Base-by-base conservation (phyloP, 371 early-diverging fungal genomes). In the Batkoa obscura region DNA sequence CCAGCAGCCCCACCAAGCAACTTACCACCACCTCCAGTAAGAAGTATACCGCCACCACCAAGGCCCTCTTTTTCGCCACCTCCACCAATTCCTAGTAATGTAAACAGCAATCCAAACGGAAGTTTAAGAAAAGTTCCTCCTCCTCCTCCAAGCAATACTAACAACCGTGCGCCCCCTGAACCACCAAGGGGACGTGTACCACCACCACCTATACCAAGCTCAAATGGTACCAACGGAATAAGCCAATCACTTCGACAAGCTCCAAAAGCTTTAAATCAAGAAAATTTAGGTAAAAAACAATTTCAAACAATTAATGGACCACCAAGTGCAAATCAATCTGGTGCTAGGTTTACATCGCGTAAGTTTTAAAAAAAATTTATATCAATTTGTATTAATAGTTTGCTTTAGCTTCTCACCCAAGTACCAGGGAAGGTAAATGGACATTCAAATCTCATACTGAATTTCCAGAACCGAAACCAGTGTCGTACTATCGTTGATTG, bases 361-460 rank as follows among this genome's bases (percentile, higher is more conserved):
- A 32, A 9, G 3, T 8, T 9, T 3, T 33, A 48, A 13, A 31
- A 48, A 2, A 2, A 23, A 4, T 2, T 15, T 34, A 5, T 12
- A 12, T 13, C 5, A 12, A 38, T 3, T 53, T 17, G 6, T 38
- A 39, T 15, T 9, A 15, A 5, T 45, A 45, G 23, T 23, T 48
- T 48, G 15, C 34, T 35, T 9, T 46, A 13, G 17, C 31, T 36
- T 5, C 35, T 12, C 47, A 56, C 36, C 56, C 56, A 34, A 46
- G 47, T 34, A 56, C 12, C 47, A 4, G 15, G 35, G 56, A 56
- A 56, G 56, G 56, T 6, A 31, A 48, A 9, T 56, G 56, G 56
- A 56, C 56, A 3, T 56, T 56, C 45, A 17, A 47, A 8, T 47
- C 56, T 10, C 56, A 56, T 34, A 43, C 43, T 3, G 56, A 56